A percentile compares a stretch with the other conserved stretches of the same genome.
These are phyloP conservation scores for Penicillium brevicompactum DNA, from an alignment of 2,329 filamentous ascomycete species.

Conservation along the genomic window DNA sequence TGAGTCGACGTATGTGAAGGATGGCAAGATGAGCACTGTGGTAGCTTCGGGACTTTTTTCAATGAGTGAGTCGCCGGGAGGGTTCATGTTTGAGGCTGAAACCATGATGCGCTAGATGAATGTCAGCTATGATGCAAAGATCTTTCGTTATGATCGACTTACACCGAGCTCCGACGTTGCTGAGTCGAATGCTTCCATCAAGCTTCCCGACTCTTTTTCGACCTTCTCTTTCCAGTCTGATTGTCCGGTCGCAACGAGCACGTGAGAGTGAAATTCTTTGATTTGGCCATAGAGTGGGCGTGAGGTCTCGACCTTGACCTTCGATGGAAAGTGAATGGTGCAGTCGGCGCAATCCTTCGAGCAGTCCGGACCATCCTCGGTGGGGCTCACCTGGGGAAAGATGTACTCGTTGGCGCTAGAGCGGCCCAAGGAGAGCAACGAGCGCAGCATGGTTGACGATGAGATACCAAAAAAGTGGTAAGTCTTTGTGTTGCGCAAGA, in stretches of 20 bases:
- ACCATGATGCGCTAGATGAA: slow-evolving; percentile 35
- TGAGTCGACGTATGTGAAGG: slow-evolving; percentile 77
- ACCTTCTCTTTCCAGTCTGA: slow-evolving; percentile 42
- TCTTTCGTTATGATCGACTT: slow-evolving; percentile 19
- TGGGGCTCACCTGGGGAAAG: slow-evolving; percentile 39
- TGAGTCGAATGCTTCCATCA: slow-evolving; percentile 52
- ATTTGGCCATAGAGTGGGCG: slow-evolving; percentile 39
- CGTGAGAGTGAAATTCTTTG: slow-evolving; percentile 38
- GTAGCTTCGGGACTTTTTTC: slow-evolving; percentile 52
- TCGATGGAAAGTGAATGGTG: slow-evolving; percentile 37
- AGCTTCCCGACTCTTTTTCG: slow-evolving; percentile 46
- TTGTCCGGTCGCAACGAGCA: slow-evolving; percentile 42
- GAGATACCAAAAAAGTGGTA: background rate
- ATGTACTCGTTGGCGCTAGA: slow-evolving; percentile 30
- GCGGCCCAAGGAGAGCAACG: slow-evolving; percentile 33
- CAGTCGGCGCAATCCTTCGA: slow-evolving; percentile 40
- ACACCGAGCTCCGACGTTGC: slow-evolving; percentile 69
- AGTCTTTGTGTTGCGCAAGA: background rate
- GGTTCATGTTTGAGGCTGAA: slow-evolving; percentile 38
- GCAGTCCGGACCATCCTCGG: slow-evolving; percentile 38
- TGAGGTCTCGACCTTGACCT: slow-evolving; percentile 37
- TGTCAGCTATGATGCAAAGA: background rate
- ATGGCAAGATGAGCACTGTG: slow-evolving; percentile 76
- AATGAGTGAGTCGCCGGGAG: slow-evolving; percentile 14
- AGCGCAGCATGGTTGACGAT: slow-evolving; percentile 32